phyloP scores from a whole-genome alignment of 345 rosid species.

The Citrus reticulata region DNA sequence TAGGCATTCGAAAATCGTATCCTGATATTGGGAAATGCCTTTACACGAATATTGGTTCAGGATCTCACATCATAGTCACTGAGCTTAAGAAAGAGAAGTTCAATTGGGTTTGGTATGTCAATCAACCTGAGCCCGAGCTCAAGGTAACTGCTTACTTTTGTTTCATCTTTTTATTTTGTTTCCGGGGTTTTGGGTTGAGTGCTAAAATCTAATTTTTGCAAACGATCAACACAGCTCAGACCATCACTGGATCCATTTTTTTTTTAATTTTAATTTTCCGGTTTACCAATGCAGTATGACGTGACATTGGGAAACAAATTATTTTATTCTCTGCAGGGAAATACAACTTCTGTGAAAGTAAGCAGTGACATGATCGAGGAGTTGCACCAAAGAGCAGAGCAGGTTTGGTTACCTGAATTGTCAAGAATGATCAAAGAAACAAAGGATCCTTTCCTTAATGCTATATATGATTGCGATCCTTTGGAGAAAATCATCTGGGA shows the following conservation, averaged over 20 bases:
- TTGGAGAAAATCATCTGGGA: conserved; percentile 43
- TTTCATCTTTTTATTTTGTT: neutral
- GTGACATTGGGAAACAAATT: too few species aligned
- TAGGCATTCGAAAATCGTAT: conserved; percentile 43
- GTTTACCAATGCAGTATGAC: too few species aligned
- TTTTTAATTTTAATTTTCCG: too few species aligned
- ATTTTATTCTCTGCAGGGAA: conserved; percentile 29
- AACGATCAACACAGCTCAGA: too few species aligned
- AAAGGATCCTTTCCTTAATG: conserved; percentile 62
- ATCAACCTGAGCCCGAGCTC: conserved; percentile 60
- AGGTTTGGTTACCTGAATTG: conserved; percentile 59
- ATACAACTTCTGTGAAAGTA: conserved; percentile 61
- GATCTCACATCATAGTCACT: conserved; percentile 48
- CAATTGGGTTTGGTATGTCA: conserved; percentile 70
- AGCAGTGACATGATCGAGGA: conserved; percentile 44
- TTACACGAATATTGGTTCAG: conserved; percentile 43
- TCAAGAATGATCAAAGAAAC: conserved; percentile 57
- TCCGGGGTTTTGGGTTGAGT: neutral
- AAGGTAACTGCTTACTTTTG: conserved; percentile 35
- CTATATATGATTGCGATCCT: conserved; percentile 71
- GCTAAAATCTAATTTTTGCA: too few species aligned
- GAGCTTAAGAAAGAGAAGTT: conserved; percentile 53
- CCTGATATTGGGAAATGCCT: conserved; percentile 66
- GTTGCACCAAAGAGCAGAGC: conserved; percentile 60
- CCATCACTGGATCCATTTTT: too few species aligned